Evolutionary conservation across 129 eudicot species (phyloP).

Genomic region (Calendula officinalis): DNA sequence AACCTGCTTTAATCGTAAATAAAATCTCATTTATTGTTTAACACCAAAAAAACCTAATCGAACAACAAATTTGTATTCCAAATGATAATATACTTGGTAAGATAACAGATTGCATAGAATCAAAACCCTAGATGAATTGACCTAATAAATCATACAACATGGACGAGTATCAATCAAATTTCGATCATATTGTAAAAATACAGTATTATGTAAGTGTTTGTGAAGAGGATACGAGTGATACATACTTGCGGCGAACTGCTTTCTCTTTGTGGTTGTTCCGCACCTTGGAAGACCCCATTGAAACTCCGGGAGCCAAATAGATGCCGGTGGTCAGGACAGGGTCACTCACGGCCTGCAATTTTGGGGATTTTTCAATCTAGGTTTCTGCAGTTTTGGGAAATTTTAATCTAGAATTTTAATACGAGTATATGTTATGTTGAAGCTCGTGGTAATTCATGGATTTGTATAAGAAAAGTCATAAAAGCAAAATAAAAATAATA

Average conservation of each 20-base stretch:
- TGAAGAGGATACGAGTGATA: background rate
- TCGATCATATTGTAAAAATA: background rate
- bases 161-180: background rate
- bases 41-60: constrained; percentile 2
- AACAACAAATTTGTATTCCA: background rate
- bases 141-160: constrained; percentile 6
- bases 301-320: background rate
- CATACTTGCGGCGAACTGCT: constrained; percentile 58
- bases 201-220: background rate
- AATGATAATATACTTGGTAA: background rate
- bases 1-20: background rate
- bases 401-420: too few relatives aligned
- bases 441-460: too few relatives aligned
- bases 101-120: background rate
- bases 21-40: background rate
- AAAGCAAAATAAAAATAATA: too few relatives aligned
- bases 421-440: too few relatives aligned
- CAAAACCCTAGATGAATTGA: background rate
- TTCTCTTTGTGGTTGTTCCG: constrained; percentile 52
- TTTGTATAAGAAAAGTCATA: too few relatives aligned
- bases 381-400: too few relatives aligned
- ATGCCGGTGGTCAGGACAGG: too few relatives aligned
- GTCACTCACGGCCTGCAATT: too few relatives aligned
- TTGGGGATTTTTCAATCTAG: too few relatives aligned
- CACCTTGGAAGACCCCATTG: constrained; percentile 31